Base-by-base conservation (phyloP, 2,329 filamentous ascomycete species). In the Laburnicola sp. region DNA sequence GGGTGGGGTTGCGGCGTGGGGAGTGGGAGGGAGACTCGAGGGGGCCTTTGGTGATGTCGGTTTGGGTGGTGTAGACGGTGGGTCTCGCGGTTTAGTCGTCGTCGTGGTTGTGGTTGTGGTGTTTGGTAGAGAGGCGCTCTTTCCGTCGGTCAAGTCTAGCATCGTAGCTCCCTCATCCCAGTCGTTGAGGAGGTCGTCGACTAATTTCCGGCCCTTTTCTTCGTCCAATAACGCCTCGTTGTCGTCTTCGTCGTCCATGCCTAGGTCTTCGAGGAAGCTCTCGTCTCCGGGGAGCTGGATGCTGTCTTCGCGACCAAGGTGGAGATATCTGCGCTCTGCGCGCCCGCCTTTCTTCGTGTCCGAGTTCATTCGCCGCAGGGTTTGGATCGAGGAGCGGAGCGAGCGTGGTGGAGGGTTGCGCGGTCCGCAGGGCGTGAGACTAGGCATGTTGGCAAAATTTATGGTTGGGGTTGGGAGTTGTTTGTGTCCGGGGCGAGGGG, bases 321-420 rank as follows among this genome's bases (percentile, higher is more conserved):
- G 62, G 16, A 73, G 51, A 55, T 76, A 78, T 4, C 72, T 66
- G 0, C 73, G 57, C 43, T 69, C 70, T 6, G 64, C 68, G 2
- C 58, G 47, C 7, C 65, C 68, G 6, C 59, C 55, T 38, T 59
- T 55, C 39, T 62, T 46, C 10, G 70, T 67, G 45, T 76, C 74
- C 25, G 70, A 74, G 56, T 78, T 77, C 75, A 76, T 76, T 21
- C 75, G 66, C 4, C 76, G 63, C 3, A 78, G 63, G 16, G 69
- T 70, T 51, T 66, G 65, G 36, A 76, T 73, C 6, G 72, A 73
- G 28, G 68, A 66, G 10, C 74, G 68, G 3, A 77, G 58, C 9
- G 69, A 68, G 46, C 68, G 68, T 1, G 70, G 66, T 2, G 75
- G 72, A 6, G 63, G 64, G 2, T 55, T 50, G 39, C 74, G 70